Base-by-base conservation (phyloP, 208 protist species). In the Lotmaria passim region DNA sequence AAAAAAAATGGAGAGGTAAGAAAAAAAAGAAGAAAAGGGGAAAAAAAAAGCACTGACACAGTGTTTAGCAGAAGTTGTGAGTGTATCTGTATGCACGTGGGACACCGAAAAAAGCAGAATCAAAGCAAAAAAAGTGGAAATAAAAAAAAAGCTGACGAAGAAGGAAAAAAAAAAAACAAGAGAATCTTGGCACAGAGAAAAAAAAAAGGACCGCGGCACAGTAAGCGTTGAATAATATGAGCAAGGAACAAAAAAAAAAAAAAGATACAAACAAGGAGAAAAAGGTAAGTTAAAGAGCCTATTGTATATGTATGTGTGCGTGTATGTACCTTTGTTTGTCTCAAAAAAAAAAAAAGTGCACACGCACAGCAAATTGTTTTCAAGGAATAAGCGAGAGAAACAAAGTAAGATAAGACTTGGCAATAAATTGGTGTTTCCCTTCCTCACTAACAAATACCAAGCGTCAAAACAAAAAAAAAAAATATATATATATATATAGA, bases 331-430 rank as follows among this genome's bases (percentile, higher is more conserved):
- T 39, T 39, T 39, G 12, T 39, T 39, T 12, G 6, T 39, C 8
- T 39, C 8, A 6, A 39, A 6, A 14, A 39, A 6, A 39, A 12
- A n/a, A n/a, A n/a, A n/a, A n/a, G n/a, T n/a, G n/a, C n/a, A n/a
- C n/a, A n/a, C n/a, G n/a, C n/a, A n/a, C n/a, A n/a, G n/a, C n/a
- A n/a, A n/a, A n/a, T n/a, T n/a, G n/a, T n/a, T n/a, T n/a, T n/a
- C n/a, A n/a, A n/a, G n/a, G n/a, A n/a, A n/a, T 72, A 43, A 55
- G 23, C 56, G 41, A 65, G 58, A 56, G 47, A 63, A 60, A 48
- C 6, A 23, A 48, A 48, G n/a, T 5, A 48, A 15, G 17, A 15
- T 48, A 48, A 48, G 43, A 48, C 7, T 48, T 43, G 14, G 7
- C 38, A 43, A 43, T 14, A 17, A 43, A 43, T 43, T n/a, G n/a